Percentiles rank a stretch among this genome's conserved stretches.
Evolutionary conservation across 768 basidiomycete genomes (phyloP).

Genomic region (Boletellus emodensis): DNA sequence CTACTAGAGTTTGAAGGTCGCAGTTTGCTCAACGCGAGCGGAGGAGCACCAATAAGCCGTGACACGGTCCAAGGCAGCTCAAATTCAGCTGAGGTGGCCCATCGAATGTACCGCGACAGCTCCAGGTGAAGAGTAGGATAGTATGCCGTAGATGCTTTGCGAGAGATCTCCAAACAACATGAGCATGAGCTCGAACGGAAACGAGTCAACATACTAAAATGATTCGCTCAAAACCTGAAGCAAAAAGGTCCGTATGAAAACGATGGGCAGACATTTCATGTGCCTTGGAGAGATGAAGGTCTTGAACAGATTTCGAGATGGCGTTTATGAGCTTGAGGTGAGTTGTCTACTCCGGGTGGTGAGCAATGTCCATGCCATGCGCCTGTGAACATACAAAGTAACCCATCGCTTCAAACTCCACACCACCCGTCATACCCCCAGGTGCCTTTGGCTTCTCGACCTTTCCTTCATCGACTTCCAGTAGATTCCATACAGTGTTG

Average conservation of each 20-base stretch:
- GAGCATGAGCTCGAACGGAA: neutral
- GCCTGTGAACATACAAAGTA: slow-evolving; percentile 70
- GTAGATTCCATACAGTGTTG: slow-evolving; percentile 85
- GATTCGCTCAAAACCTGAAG: slow-evolving; percentile 88
- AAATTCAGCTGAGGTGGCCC: slow-evolving; percentile 60
- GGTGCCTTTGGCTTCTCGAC: slow-evolving; percentile 93
- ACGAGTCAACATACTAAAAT: slow-evolving; percentile 58
- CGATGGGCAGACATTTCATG: slow-evolving; percentile 73
- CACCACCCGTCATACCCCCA: slow-evolving; percentile 97
- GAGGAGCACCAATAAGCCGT: slow-evolving; percentile 76
- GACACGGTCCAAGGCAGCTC: slow-evolving; percentile 81
- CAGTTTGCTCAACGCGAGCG: slow-evolving; percentile 52
- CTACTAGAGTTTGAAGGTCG: slow-evolving; percentile 12
- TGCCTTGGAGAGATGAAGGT: slow-evolving; percentile 61
- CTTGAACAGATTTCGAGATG: slow-evolving; percentile 61
- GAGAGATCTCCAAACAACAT: slow-evolving; percentile 61
- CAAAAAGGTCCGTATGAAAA: slow-evolving; percentile 85
- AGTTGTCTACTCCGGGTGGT: slow-evolving; percentile 53
- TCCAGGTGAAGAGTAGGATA: slow-evolving; percentile 95
- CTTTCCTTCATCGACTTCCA: slow-evolving; percentile 76
- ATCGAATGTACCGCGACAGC: slow-evolving; percentile 78
- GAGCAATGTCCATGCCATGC: slow-evolving; percentile 7
- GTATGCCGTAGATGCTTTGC: slow-evolving; percentile 92
- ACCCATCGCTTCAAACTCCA: slow-evolving; percentile 95
- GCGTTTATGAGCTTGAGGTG: slow-evolving; percentile 87